Evolutionary conservation across 2,329 filamentous ascomycete species (phyloP).

Genomic region (Fusarium azukiicola): DNA sequence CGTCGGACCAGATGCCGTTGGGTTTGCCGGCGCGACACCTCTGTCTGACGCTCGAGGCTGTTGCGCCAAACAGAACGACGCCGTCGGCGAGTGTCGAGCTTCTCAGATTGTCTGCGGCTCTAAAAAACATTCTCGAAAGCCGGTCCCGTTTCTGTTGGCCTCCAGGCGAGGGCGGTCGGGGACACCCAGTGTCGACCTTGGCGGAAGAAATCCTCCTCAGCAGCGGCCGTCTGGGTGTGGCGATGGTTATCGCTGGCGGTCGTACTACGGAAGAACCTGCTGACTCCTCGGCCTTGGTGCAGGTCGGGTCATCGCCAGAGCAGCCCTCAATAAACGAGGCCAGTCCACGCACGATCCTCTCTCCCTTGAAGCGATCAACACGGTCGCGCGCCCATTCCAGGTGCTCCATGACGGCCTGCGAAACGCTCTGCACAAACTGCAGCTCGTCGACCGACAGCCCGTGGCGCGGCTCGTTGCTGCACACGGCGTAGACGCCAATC

Average conservation of each 20-base stretch:
- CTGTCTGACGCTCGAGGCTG: constrained; percentile 46
- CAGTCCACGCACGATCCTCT: constrained; percentile 75
- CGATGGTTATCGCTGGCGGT: constrained; percentile 45
- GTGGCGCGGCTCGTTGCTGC: constrained; percentile 77
- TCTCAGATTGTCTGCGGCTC: constrained; percentile 56
- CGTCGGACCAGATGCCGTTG: constrained; percentile 32
- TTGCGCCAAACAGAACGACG: constrained; percentile 57
- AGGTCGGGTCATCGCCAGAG: constrained; percentile 52
- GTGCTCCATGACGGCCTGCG: constrained; percentile 78
- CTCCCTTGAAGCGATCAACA: constrained; percentile 74
- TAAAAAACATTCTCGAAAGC: constrained; percentile 52
- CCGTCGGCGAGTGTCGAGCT: constrained; percentile 58
- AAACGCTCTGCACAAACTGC: constrained; percentile 77
- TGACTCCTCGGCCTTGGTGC: constrained; percentile 33
- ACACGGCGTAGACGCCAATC: constrained; percentile 80
- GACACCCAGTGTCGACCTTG: constrained; percentile 30
- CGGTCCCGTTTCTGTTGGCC: constrained; percentile 44
- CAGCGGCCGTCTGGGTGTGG: constrained; percentile 34
- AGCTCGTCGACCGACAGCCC: constrained; percentile 71
- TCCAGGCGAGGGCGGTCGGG: neutral
- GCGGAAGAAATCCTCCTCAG: constrained; percentile 31
- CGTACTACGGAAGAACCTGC: constrained; percentile 34
- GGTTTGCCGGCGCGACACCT: constrained; percentile 19
- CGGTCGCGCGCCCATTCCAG: constrained; percentile 76
- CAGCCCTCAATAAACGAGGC: constrained; percentile 76